These are phyloP conservation scores for Cladophialophora exuberans DNA, from an alignment of 2,329 filamentous ascomycete genomes.

Conservation along the genomic window DNA sequence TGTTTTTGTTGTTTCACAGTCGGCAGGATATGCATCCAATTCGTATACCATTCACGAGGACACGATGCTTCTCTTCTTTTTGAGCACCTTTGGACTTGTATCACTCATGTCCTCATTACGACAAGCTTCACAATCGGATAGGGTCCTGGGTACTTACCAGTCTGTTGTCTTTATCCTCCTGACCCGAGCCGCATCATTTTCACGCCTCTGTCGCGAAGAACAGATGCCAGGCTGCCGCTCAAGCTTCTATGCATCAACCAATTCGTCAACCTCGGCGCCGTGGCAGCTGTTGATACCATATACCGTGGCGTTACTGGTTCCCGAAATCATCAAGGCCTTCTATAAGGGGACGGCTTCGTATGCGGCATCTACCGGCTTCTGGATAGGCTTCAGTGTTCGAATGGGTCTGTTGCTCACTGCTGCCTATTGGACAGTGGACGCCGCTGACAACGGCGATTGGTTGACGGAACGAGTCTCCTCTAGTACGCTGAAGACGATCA, in stretches of 20 bases:
- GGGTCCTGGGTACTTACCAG: slow-evolving; percentile 79
- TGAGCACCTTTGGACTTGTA: slow-evolving; percentile 82
- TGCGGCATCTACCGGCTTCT: slow-evolving; percentile 75
- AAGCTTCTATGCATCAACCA: slow-evolving; percentile 91
- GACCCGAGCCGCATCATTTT: slow-evolving; percentile 79
- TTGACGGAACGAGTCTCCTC: slow-evolving; percentile 61
- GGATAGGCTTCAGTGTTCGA: slow-evolving; percentile 66
- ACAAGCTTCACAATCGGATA: slow-evolving; percentile 67
- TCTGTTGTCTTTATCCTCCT: slow-evolving; percentile 81
- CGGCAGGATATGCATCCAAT: slow-evolving; percentile 93
- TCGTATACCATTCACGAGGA: slow-evolving; percentile 99
- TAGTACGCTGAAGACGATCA: slow-evolving; percentile 69
- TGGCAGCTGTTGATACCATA: slow-evolving; percentile 84
- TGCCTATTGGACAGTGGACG: slow-evolving; percentile 85
- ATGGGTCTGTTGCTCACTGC: slow-evolving; percentile 74
- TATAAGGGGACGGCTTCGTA: slow-evolving; percentile 83
- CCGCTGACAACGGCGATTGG: slow-evolving; percentile 86
- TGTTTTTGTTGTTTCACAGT: slow-evolving; percentile 81
- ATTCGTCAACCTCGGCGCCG: slow-evolving; percentile 86
- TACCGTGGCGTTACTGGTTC: slow-evolving; percentile 68
- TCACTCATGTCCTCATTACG: slow-evolving; percentile 75
- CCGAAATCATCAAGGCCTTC: slow-evolving; percentile 76
- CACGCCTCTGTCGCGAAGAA: slow-evolving; percentile 92
- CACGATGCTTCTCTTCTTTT: slow-evolving; percentile 87
- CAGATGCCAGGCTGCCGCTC: slow-evolving; percentile 97